Evolutionary conservation across 176 grass and related monocot genomes (phyloP).

Genomic region (Zizania latifolia): DNA sequence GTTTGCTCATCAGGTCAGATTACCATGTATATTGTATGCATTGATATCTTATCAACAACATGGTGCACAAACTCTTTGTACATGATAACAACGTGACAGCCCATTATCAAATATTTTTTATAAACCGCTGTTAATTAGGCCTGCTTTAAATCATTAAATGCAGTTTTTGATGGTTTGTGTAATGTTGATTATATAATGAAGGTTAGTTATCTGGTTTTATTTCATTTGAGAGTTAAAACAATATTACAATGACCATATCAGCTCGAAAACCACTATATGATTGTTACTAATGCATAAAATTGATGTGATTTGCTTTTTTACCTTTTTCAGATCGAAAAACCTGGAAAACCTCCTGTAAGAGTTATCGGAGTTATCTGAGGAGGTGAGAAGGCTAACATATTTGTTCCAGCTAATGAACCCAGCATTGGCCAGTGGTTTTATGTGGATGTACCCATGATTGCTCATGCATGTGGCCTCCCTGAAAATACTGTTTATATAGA

Average conservation of each 20-base stretch:
- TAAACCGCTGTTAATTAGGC: not conserved
- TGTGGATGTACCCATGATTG: slow-evolving; percentile 79
- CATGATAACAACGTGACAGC: not conserved
- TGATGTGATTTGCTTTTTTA: slow-evolving; percentile 7
- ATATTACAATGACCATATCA: not conserved
- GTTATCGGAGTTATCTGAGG: slow-evolving; percentile 78
- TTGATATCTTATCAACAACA: slow-evolving; percentile 6
- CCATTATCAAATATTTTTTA: not conserved
- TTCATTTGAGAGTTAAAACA: not conserved
- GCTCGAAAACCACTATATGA: not conserved
- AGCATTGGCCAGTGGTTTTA: slow-evolving; percentile 88
- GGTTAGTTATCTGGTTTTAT: not conserved
- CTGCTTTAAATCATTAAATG: not conserved
- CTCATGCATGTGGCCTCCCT: slow-evolving; percentile 61
- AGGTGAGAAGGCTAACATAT: slow-evolving; percentile 93
- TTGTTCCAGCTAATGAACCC: slow-evolving; percentile 90
- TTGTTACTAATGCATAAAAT: not conserved
- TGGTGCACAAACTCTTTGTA: not conserved
- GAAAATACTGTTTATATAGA: slow-evolving; percentile 75
- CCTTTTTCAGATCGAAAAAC: slow-evolving; percentile 51
- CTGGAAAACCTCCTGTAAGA: slow-evolving; percentile 37
- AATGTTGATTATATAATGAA: not conserved
- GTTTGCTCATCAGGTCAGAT: slow-evolving; percentile 8
- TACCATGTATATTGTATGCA: not conserved
- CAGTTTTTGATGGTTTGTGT: not conserved